phyloP scores from a whole-genome alignment of 371 early-diverging fungal genomes.

The Parasitella parasitica region DNA sequence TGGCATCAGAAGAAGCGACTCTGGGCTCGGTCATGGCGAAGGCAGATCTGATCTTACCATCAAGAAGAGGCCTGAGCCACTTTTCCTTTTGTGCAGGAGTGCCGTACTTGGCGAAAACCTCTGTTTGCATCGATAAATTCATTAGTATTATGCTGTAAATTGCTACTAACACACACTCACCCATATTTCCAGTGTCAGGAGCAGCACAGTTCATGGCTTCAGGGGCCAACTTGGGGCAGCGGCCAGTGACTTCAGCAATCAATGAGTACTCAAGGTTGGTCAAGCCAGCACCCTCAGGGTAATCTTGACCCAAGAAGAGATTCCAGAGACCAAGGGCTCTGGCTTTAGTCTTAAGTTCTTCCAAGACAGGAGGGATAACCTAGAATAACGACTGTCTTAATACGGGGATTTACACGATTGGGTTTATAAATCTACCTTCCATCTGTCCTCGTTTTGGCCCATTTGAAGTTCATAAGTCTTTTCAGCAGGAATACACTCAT shows the following conservation, averaged over 20 bases:
- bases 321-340: slow-evolving; percentile 93
- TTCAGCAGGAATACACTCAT: slow-evolving; percentile 96
- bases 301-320: slow-evolving; percentile 80
- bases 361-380: slow-evolving; percentile 81
- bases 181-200: slow-evolving; percentile 98
- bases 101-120: slow-evolving; percentile 96
- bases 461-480: slow-evolving; percentile 70
- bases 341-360: slow-evolving; percentile 87
- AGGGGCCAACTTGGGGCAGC: slow-evolving; percentile 74
- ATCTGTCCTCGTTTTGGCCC: slow-evolving; percentile 73
- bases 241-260: slow-evolving; percentile 89
- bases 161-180: slow-evolving; percentile 1
- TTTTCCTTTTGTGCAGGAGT: slow-evolving; percentile 77
- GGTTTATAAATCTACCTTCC: slow-evolving; percentile 81
- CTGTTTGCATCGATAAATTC: slow-evolving; percentile 32
- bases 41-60: slow-evolving; percentile 91
- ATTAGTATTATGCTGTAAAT: neutral
- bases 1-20: slow-evolving; percentile 95
- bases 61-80: slow-evolving; percentile 86
- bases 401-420: too few species aligned
- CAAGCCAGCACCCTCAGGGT: slow-evolving; percentile 82
- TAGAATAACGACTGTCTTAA: too few species aligned
- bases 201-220: slow-evolving; percentile 92
- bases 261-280: slow-evolving; percentile 93
- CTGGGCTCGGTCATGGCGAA: slow-evolving; percentile 97